Percentiles rank a stretch among this genome's conserved stretches.
These are phyloP conservation scores for Phaeosphaeriaceae sp. DNA, from an alignment of 2,329 filamentous ascomycete species.

Conservation along the genomic window DNA sequence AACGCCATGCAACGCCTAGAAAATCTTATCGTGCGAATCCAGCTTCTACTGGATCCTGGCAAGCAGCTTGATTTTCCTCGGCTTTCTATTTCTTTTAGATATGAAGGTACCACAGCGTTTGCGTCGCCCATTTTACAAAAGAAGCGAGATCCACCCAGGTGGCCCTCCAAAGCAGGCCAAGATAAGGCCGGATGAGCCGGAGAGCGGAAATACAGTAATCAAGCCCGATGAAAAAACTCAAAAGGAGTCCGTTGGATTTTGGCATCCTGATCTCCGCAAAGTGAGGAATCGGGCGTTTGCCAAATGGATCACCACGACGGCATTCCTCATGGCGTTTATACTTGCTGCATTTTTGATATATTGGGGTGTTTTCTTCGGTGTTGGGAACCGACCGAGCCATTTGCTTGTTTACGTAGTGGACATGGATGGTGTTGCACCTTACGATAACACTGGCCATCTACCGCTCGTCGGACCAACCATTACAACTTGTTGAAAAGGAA, in stretches of 20 bases:
- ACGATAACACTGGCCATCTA: slow-evolving; percentile 48
- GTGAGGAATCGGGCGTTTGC: slow-evolving; percentile 49
- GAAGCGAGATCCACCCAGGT: slow-evolving; percentile 6
- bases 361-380: slow-evolving; percentile 64
- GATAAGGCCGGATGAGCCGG: slow-evolving; percentile 8
- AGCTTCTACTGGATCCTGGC: background rate
- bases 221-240: slow-evolving; percentile 18
- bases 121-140: slow-evolving; percentile 6
- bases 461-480: slow-evolving; percentile 65
- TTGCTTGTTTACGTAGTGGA: slow-evolving; percentile 64
- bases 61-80: background rate
- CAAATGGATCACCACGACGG: slow-evolving; percentile 53
- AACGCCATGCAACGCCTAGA: slow-evolving; percentile 4
- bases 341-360: slow-evolving; percentile 64
- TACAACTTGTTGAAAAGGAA: slow-evolving; percentile 55
- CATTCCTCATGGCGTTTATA: slow-evolving; percentile 63
- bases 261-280: slow-evolving; percentile 49
- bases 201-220: slow-evolving; percentile 13
- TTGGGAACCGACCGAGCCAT: slow-evolving; percentile 55
- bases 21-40: background rate
- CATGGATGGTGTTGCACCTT: slow-evolving; percentile 66
- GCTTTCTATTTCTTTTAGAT: background rate
- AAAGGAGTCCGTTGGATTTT: slow-evolving; percentile 54
- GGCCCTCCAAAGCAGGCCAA: background rate
- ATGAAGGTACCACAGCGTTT: slow-evolving; percentile 3